These are phyloP conservation scores for Berberis thunbergii DNA, from an alignment of 164 flowering plant genomes.

Conservation along the genomic window DNA sequence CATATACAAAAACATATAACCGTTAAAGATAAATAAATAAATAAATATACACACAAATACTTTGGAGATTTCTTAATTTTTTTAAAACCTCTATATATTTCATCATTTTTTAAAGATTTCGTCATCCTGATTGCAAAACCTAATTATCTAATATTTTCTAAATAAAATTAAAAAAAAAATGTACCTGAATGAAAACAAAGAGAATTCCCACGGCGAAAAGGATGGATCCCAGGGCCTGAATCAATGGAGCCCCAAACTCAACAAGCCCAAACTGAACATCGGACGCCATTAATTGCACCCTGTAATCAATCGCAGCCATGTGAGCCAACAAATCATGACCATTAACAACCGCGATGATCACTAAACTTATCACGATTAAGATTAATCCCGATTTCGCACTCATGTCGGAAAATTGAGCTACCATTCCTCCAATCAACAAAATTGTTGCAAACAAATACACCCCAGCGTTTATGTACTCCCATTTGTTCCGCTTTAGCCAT, in stretches of 20 bases:
- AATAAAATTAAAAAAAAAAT: neutral
- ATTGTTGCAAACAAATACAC: constrained; percentile 59
- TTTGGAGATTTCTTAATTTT: no score
- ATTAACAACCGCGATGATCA: constrained; percentile 36
- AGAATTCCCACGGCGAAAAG: constrained; percentile 49
- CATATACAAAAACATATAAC: no score
- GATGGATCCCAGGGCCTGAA: constrained; percentile 45
- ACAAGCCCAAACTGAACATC: constrained; percentile 77
- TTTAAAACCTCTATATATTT: no score
- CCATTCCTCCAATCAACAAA: constrained; percentile 48
- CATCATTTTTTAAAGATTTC: no score
- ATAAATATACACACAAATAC: no score
- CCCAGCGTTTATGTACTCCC: constrained; percentile 81
- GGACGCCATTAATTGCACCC: constrained; percentile 35
- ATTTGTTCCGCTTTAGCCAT: constrained; percentile 32
- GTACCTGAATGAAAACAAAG: constrained; percentile 61
- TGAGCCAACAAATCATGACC: constrained; percentile 79
- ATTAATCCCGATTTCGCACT: constrained; percentile 58
- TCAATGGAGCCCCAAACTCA: constrained; percentile 67
- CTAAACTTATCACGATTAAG: constrained; percentile 41
- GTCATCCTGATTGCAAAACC: neutral
- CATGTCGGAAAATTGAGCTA: constrained; percentile 33
- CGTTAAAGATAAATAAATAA: no score
- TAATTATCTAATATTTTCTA: neutral
- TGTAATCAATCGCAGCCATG: constrained; percentile 58